Base-by-base conservation (phyloP, 2,329 filamentous ascomycete species). In the Aspergillus sp. region DNA sequence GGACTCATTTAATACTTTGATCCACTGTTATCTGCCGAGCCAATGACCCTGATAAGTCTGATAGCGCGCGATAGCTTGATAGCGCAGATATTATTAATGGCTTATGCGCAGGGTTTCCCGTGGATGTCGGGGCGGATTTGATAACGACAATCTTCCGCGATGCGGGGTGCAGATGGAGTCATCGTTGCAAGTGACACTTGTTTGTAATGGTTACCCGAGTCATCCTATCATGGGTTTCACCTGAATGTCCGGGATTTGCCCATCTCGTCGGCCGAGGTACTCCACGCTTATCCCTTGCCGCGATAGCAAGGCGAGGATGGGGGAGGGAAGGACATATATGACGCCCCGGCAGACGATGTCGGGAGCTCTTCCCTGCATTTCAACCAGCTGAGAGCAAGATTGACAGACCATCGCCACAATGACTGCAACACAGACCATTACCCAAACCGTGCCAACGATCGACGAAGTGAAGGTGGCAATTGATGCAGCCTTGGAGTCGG, bases 381-480 rank as follows among this genome's bases (percentile, higher is more conserved):
- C 39, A 32, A 27, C 11, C 5, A 42, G 23, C 52, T 10, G 11
- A 2, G 19, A 25, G 25, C 19, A 39, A 6, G 27, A 44, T 10
- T 39, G 38, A 4, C 50, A 38, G 10, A 10, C 13, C n/a, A 50
- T n/a, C 36, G 25, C 10, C 51, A 61, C 15, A 2, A 71, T 72
- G 69, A 58, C 66, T 10, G 49, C 65, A 19, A 51, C 58, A 13
- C 52, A 53, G 7, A 13, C 21, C 2, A 51, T 66, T 19, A 51
- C 58, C 11, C 39, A 53, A 3, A 8, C 15, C 2, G 48, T 36
- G 3, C 49, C 63, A 0, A 41, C 48, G 17, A 63, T 66, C 10
- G 63, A 65, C 1, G 66, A 69, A 6, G 64, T 71, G n/a, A 70
- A 68, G 39, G 57, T 57, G 2, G 64, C 62, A 5, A 64, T 69